A percentile compares a stretch with the other conserved stretches of the same genome.
These are phyloP conservation scores for Penicillium brevicompactum DNA, from an alignment of 2,329 filamentous ascomycete species.

Conservation along the genomic window DNA sequence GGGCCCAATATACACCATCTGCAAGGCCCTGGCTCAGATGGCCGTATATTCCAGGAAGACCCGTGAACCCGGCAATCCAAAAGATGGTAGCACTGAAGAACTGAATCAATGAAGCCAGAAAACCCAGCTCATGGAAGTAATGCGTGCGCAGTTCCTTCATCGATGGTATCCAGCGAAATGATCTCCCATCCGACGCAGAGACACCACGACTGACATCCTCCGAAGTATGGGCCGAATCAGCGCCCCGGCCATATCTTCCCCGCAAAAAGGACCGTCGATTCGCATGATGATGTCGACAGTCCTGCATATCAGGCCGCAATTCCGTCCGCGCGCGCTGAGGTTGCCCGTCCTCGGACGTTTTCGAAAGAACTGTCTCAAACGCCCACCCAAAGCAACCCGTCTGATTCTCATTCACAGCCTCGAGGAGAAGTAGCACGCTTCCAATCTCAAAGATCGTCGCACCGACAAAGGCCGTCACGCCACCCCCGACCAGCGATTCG, in stretches of 20 bases:
- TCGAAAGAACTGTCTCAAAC: conserved; percentile 53
- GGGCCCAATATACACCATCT: conserved; percentile 63
- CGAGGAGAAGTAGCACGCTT: conserved; percentile 63
- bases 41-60: conserved; percentile 59
- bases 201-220: conserved; percentile 7
- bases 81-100: conserved; percentile 64
- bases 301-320: conserved; percentile 19
- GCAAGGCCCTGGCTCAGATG: conserved; percentile 50
- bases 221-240: neutral
- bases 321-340: conserved; percentile 8
- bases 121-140: conserved; percentile 64
- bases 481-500: conserved; percentile 59
- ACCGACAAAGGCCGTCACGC: conserved; percentile 67
- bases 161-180: conserved; percentile 64
- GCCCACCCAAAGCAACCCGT: conserved; percentile 71
- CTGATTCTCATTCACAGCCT: conserved; percentile 69
- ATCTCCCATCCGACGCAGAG: conserved; percentile 21
- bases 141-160: conserved; percentile 59
- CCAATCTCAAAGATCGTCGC: conserved; percentile 68
- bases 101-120: conserved; percentile 61
- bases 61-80: conserved; percentile 65
- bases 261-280: conserved; percentile 34
- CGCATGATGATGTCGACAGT: conserved; percentile 46
- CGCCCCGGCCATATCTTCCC: neutral
- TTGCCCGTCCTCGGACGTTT: conserved; percentile 21